Percentiles rank a stretch among this genome's conserved stretches.
These are phyloP conservation scores for Osmanthus fragrans DNA, from an alignment of 257 asterid species.

Conservation along the genomic window DNA sequence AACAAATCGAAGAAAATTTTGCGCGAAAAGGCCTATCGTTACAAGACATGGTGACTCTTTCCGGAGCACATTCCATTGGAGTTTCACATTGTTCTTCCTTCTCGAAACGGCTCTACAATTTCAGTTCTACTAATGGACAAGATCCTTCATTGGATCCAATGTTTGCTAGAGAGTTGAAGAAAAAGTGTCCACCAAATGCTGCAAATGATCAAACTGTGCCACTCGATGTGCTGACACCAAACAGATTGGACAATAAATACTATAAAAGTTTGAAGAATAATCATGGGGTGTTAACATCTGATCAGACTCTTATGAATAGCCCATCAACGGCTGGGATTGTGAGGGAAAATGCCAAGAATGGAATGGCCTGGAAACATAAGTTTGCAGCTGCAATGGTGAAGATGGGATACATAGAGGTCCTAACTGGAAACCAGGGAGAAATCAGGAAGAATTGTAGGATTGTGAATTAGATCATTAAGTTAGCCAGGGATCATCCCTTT, in stretches of 20 bases:
- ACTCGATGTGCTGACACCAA: constrained; percentile 40
- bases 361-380: constrained; percentile 22
- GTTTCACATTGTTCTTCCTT: constrained; percentile 35
- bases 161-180: constrained; percentile 22
- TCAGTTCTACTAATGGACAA: constrained; percentile 20
- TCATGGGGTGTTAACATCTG: constrained; percentile 36
- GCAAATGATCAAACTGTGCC: constrained; percentile 15
- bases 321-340: constrained; percentile 26
- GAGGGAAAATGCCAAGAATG: constrained; percentile 21
- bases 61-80: constrained; percentile 56
- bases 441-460: constrained; percentile 43
- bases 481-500: neutral
- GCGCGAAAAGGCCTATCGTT: constrained; percentile 34
- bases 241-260: constrained; percentile 38
- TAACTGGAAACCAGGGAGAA: constrained; percentile 34
- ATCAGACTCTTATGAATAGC: constrained; percentile 29
- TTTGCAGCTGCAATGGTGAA: constrained; percentile 41
- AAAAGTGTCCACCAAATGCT: neutral
- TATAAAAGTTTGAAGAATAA: constrained; percentile 22
- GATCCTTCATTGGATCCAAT: constrained; percentile 38
- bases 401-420: constrained; percentile 42
- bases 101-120: constrained; percentile 19
- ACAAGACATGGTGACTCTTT: constrained; percentile 49
- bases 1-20: constrained; percentile 29
- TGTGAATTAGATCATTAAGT: constrained; percentile 20